Evolutionary conservation across 106 monocot species (phyloP).

Genomic region (Vanilla planifolia): DNA sequence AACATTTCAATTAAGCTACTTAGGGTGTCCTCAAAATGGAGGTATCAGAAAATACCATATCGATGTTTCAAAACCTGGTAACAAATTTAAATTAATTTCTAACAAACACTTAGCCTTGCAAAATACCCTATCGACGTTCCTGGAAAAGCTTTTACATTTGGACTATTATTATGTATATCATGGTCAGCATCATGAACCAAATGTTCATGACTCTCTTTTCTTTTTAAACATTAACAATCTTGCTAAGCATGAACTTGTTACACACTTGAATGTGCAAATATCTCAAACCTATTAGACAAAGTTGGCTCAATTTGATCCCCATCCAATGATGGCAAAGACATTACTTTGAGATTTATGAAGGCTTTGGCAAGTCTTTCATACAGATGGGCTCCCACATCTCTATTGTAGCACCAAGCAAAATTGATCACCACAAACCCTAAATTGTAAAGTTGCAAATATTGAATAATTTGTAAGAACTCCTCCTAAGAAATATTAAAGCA

Average conservation of each 20-base stretch:
- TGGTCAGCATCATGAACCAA: neutral
- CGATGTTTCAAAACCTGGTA: neutral
- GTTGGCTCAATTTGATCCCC: conserved; percentile 7
- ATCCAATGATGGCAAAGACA: conserved; percentile 3
- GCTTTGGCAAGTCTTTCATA: too few species aligned
- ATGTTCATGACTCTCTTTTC: neutral
- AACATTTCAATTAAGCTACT: neutral
- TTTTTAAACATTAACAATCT: conserved; percentile 8
- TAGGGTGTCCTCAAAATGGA: neutral
- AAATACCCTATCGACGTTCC: too few species aligned
- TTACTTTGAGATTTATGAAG: too few species aligned
- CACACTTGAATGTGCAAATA: neutral
- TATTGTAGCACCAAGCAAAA: too few species aligned
- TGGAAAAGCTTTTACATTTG: too few species aligned
- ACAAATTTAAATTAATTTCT: neutral
- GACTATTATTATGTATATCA: too few species aligned
- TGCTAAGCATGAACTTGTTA: neutral
- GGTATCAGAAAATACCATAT: neutral
- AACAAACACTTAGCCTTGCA: too few species aligned
- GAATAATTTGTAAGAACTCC: too few species aligned
- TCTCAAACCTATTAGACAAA: conserved; percentile 12
- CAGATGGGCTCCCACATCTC: too few species aligned
- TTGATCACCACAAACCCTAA: too few species aligned
- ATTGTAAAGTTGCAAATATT: too few species aligned
- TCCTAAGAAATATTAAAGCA: too few species aligned